These are phyloP conservation scores for Mycena capillaripes DNA, from an alignment of 768 basidiomycete genomes.

Conservation along the genomic window DNA sequence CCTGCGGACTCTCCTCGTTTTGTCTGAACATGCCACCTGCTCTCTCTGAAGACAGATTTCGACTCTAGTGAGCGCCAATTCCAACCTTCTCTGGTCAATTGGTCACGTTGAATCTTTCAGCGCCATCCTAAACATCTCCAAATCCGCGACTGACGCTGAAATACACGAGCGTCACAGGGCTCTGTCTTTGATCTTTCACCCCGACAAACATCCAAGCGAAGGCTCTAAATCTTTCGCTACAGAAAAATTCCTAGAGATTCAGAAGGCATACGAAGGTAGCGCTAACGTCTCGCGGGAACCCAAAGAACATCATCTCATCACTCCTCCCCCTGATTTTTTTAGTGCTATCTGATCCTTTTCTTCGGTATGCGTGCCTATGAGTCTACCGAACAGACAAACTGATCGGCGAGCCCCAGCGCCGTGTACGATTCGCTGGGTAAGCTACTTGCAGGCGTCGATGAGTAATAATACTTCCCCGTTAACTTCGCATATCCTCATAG, in stretches of 20 bases:
- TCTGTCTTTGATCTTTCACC: conserved; percentile 86
- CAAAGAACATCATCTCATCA: conserved; percentile 14
- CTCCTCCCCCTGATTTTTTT: conserved; percentile 16
- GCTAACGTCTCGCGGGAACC: conserved; percentile 22
- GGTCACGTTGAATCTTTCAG: conserved; percentile 47
- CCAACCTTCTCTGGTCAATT: neutral
- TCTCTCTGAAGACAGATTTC: neutral
- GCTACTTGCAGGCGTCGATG: conserved; percentile 12
- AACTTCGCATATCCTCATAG: conserved; percentile 28
- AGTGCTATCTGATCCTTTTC: conserved; percentile 82
- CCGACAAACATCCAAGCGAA: conserved; percentile 83
- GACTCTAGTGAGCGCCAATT: conserved; percentile 38
- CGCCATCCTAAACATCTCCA: conserved; percentile 79
- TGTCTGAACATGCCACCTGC: neutral
- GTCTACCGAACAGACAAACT: conserved; percentile 24
- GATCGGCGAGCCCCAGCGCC: conserved; percentile 26
- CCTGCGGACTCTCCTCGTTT: too few relatives aligned
- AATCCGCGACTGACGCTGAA: conserved; percentile 73
- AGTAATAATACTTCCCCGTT: conserved; percentile 22
- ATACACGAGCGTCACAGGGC: conserved; percentile 81
- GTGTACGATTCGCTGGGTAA: conserved; percentile 36
- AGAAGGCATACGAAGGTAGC: conserved; percentile 86
- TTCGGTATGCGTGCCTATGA: conserved; percentile 60
- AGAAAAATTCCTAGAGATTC: conserved; percentile 79
- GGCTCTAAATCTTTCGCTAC: conserved; percentile 70